Base-by-base conservation (phyloP, 495 filamentous ascomycete species). In the Eremomyces bilateralis region DNA sequence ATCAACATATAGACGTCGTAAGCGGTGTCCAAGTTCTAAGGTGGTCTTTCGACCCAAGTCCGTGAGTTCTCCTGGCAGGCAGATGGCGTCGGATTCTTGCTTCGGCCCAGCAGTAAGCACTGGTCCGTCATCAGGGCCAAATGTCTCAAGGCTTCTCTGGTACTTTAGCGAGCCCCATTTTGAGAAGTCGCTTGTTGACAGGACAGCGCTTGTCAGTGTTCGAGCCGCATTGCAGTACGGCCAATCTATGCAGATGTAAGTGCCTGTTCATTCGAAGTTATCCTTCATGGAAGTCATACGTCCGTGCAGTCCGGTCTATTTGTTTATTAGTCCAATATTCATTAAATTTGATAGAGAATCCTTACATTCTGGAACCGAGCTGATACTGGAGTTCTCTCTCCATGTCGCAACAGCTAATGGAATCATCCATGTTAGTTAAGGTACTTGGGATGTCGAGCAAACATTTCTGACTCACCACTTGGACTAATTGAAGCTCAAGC, bases 21-120 rank as follows among this genome's bases (percentile, higher is more conserved):
- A 58, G 16, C 88, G 71, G 32, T 68, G 53, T 11, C 88, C 88
- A 0, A 97, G 66, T 8, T 69, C 65, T 40, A 75, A 74, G 1
- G 88, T 94, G 1, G 80, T 90, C 47, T 78, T 63, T 1, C 88
- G 69, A 21, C 88, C 88, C 38, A 60, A 65, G 52, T 95, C 82
- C 17, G 88, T 94, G 33, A 97, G 61, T 57, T 85, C 76, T 29
- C 88, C 88, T 41, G 80, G 67, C 43, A 82, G 69, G 47, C 69
- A 72, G 39, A 93, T 63, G 17, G 59, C 60, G 48, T 91, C 80
- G n/a, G 74, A 61, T 41, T 79, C 67, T 17, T 72, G 71, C 3
- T 54, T 53, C 5, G 76, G 65, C 4, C 80, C 80, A 4, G 61
- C 46, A 11, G 75, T 72, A 21, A 80, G 53, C 10, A 79, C 53